Evolutionary conservation across 2,329 filamentous ascomycete species (phyloP), one percentile per base, ranked within the genome.

Genomic region (Lizonia empirigonia): DNA sequence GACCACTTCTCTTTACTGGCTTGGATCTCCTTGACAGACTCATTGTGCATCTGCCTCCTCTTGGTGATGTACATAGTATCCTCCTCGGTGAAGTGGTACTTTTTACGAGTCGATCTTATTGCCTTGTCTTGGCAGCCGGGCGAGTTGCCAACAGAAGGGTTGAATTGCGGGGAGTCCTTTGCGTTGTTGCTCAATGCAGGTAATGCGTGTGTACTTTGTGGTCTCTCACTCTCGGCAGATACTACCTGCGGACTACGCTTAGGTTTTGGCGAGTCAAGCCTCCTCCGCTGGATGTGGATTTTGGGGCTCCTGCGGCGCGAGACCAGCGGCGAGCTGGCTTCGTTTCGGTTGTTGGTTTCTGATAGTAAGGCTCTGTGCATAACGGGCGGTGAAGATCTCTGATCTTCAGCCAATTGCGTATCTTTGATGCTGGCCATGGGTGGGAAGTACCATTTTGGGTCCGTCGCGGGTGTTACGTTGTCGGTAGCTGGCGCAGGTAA

Each of bases 11-110:
- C 27, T 30, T 9, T 45, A 23, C 61, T 57, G 1, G 42, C 55
- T 15, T 47, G 56, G 24, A 66, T 65, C 12, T 52, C 59, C 10
- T 41, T 27, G 61, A 66, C 74, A 0, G 68, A 48, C 1, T 60
- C 44, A 22, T 68, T 61, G 7, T 69, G 51, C 2, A 65, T 45
- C 30, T 58, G 44, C 32, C 54, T 71, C 13, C 63, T 59, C 46
- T 68, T 59, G n/a, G 71, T 61, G n/a, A 76, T 65, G 19, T 74
- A 65, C 22, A 67, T 51, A 27, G 74, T 65, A 16, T 75, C 70
- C 33, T 70, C 67, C 27, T 60, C 50, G 6, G 56, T 69, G 40
- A 73, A 75, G 7, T 24, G 9, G n/a, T 63, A 66, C 30, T 48
- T 60, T 8, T 9, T 32, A 1, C 10, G 10, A 1, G 8, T 4